A percentile compares a stretch with the other conserved stretches of the same genome.
Conservation (phyloP, 1,284 basidiomycete species). For the Trametes sp. region DNA sequence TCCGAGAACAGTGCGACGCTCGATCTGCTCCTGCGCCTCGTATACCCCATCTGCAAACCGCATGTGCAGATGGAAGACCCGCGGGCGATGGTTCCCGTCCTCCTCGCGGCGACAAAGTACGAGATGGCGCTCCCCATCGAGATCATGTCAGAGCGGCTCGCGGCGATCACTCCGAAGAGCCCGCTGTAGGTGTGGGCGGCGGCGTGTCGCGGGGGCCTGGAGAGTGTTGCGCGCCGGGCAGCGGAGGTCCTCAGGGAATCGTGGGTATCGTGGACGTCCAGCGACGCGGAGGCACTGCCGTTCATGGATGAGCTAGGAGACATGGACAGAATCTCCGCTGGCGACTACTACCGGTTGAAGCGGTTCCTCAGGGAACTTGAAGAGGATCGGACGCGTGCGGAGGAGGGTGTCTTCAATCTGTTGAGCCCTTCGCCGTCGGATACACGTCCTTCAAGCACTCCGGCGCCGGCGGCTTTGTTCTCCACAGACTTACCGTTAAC, state of each 20-base stretch:
- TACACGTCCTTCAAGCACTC: background rate
- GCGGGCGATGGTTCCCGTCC: conserved; percentile 5
- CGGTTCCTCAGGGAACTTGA: conserved; percentile 8
- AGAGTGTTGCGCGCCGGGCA: conserved; percentile 9
- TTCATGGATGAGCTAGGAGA: conserved; percentile 9
- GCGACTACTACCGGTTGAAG: conserved; percentile 23
- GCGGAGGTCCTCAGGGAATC: conserved; percentile 1
- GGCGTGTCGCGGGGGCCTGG: conserved; percentile 5
- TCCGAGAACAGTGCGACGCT: conserved; percentile 22
- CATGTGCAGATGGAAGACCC: conserved; percentile 15
- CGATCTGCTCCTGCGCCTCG: conserved; percentile 26
- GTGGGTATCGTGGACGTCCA: background rate
- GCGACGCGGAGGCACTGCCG: background rate
- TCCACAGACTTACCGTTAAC: background rate
- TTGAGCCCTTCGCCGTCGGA: background rate
- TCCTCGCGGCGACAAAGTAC: conserved; percentile 31
- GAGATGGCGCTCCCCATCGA: conserved; percentile 21
- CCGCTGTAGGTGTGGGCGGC: conserved; percentile 14
- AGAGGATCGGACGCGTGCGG: background rate
- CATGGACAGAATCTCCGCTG: conserved; percentile 20
- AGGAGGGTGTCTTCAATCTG: background rate
- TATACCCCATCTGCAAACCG: conserved; percentile 30
- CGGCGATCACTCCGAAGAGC: background rate
- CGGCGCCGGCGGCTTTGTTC: background rate
- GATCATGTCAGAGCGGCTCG: conserved; percentile 4